phyloP scores from a whole-genome alignment of 257 asterid species.

The Jacaranda mimosifolia region DNA sequence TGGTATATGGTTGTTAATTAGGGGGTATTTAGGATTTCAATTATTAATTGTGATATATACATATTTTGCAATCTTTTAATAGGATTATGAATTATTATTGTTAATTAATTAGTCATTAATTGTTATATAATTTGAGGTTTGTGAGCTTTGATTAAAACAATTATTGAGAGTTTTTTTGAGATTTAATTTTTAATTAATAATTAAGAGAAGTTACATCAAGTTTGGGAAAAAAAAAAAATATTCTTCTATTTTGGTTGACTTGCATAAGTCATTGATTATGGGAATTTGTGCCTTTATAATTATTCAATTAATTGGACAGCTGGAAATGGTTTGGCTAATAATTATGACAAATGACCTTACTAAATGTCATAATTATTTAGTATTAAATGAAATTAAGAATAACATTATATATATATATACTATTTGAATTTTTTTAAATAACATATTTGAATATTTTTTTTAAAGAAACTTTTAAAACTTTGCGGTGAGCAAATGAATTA shows the following conservation, averaged over 20 bases:
- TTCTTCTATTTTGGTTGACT: constrained; percentile 24
- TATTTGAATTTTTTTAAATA: too few relatives aligned
- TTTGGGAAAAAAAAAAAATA: background rate
- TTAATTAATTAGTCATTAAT: background rate
- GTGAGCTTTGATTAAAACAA: background rate
- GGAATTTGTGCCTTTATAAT: constrained; percentile 26
- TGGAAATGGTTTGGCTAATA: background rate
- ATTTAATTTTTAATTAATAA: too few relatives aligned
- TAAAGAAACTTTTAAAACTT: background rate
- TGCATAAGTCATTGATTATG: background rate
- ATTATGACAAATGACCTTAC: background rate
- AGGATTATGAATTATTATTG: constrained; percentile 9
- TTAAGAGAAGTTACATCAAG: background rate
- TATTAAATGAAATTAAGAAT: too few relatives aligned
- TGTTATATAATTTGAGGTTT: constrained; percentile 3
- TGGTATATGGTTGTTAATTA: constrained; percentile 47
- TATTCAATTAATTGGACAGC: constrained; percentile 18
- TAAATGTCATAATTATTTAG: background rate
- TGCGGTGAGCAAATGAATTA: background rate
- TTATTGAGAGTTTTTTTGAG: too few relatives aligned
- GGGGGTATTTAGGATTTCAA: constrained; percentile 37
- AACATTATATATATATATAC: too few relatives aligned
- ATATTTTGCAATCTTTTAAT: constrained; percentile 22
- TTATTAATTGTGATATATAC: constrained; percentile 24
- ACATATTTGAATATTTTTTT: too few relatives aligned